Evolutionary conservation across 495 filamentous ascomycete genomes (phyloP).

Genomic region (Neurospora africana): DNA sequence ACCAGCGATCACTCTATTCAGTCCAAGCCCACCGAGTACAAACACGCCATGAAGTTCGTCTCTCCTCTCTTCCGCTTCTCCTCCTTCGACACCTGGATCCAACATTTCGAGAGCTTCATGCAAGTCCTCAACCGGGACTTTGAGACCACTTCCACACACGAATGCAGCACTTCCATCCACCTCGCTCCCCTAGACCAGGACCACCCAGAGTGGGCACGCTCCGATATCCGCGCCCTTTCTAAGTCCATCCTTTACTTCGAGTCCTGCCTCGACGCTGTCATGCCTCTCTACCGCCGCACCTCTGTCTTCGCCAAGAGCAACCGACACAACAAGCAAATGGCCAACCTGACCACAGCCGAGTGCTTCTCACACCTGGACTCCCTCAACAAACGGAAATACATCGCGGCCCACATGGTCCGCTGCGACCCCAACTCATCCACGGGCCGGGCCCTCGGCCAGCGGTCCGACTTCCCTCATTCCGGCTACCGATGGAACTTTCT

Average conservation of each 20-base stretch:
- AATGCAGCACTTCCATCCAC: constrained; percentile 20
- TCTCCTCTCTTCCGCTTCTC: constrained; percentile 20
- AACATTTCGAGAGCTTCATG: constrained; percentile 9
- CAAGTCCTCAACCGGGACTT: constrained; percentile 16
- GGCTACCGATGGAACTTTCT: constrained; percentile 20
- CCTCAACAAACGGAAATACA: neutral
- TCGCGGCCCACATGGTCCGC: constrained; percentile 19
- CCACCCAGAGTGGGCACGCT: neutral
- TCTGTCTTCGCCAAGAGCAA: constrained; percentile 23
- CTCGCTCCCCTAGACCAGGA: constrained; percentile 15
- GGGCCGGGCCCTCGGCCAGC: constrained; percentile 8
- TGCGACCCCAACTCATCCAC: constrained; percentile 13
- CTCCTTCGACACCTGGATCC: constrained; percentile 9
- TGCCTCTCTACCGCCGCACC: constrained; percentile 16
- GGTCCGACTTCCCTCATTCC: constrained; percentile 12
- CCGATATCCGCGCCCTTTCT: constrained; percentile 11
- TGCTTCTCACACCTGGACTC: constrained; percentile 10
- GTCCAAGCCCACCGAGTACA: constrained; percentile 11
- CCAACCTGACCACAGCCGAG: constrained; percentile 1
- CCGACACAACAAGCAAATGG: constrained; percentile 16
- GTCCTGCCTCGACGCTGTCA: constrained; percentile 20
- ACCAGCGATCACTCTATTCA: constrained; percentile 12
- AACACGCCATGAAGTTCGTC: constrained; percentile 18
- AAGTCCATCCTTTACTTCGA: constrained; percentile 21
- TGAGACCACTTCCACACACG: constrained; percentile 16